Evolutionary conservation across 2,329 filamentous ascomycete species (phyloP).

Genomic region (Talaromyces sp.): DNA sequence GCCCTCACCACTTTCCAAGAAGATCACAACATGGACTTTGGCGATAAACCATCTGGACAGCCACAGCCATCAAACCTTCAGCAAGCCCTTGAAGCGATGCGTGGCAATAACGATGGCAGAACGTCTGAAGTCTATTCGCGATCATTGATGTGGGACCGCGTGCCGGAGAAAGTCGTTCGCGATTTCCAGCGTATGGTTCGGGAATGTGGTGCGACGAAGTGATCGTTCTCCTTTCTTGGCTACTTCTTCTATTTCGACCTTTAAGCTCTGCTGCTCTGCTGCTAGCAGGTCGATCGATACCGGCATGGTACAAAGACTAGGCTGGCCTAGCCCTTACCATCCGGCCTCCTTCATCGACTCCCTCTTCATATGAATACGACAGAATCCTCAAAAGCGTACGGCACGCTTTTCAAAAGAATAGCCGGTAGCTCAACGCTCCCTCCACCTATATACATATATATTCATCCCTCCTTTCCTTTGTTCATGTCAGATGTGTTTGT

Average conservation of each 20-base stretch:
- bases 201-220: slow-evolving; percentile 56
- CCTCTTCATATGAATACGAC: neutral
- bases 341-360: neutral
- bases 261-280: slow-evolving; percentile 1
- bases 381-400: slow-evolving; percentile 15
- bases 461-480: slow-evolving; percentile 19
- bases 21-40: slow-evolving; percentile 32
- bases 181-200: slow-evolving; percentile 91
- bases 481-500: slow-evolving; percentile 22
- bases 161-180: slow-evolving; percentile 84
- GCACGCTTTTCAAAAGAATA: slow-evolving; percentile 19
- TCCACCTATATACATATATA: neutral
- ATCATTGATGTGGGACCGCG: slow-evolving; percentile 90
- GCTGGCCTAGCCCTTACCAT: slow-evolving; percentile 20
- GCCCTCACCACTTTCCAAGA: slow-evolving; percentile 71
- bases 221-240: neutral
- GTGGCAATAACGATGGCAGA: slow-evolving; percentile 49
- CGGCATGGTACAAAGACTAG: slow-evolving; percentile 11
- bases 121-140: slow-evolving; percentile 89
- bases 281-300: neutral
- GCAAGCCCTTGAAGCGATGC: slow-evolving; percentile 75
- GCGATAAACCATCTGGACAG: slow-evolving; percentile 34
- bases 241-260: slow-evolving; percentile 2
- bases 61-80: slow-evolving; percentile 41
- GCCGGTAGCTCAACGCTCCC: slow-evolving; percentile 24